These are phyloP conservation scores for Venturiaceae sp. DNA, from an alignment of 2,329 filamentous ascomycete genomes.

Conservation along the genomic window DNA sequence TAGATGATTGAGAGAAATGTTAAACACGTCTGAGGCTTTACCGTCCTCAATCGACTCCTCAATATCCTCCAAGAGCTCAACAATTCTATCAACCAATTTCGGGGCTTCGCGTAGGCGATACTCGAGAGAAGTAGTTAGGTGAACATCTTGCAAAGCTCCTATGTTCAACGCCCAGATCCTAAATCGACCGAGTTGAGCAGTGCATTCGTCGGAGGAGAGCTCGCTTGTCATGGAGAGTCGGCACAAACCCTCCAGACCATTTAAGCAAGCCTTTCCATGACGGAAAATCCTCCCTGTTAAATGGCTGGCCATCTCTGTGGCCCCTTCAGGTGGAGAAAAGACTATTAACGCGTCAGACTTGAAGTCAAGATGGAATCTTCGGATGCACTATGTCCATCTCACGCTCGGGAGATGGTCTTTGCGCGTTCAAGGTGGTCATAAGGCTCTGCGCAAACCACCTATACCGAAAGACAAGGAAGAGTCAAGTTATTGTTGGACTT, in stretches of 20 bases:
- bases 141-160: slow-evolving; percentile 16
- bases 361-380: no score
- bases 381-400: no score
- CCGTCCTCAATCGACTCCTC: slow-evolving; percentile 8
- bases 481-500: no score
- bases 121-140: slow-evolving; percentile 15
- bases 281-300: neutral
- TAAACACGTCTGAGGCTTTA: neutral
- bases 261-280: neutral
- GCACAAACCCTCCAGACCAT: neutral
- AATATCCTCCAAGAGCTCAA: slow-evolving; percentile 16
- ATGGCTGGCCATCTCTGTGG: neutral
- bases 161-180: slow-evolving; percentile 21
- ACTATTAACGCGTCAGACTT: no score
- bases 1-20: neutral
- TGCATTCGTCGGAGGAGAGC: slow-evolving; percentile 6
- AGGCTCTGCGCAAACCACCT: no score
- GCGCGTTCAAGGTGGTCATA: no score
- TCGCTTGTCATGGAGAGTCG: neutral
- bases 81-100: slow-evolving; percentile 13
- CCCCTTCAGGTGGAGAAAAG: no score
- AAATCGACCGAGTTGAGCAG: slow-evolving; percentile 14
- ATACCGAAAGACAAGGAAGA: no score
- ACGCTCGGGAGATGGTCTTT: no score
- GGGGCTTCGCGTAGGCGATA: slow-evolving; percentile 16